A percentile compares a stretch with the other conserved stretches of the same genome.
These are phyloP conservation scores for Massarina eburnea DNA, from an alignment of 2,329 filamentous ascomycete genomes.

Conservation along the genomic window DNA sequence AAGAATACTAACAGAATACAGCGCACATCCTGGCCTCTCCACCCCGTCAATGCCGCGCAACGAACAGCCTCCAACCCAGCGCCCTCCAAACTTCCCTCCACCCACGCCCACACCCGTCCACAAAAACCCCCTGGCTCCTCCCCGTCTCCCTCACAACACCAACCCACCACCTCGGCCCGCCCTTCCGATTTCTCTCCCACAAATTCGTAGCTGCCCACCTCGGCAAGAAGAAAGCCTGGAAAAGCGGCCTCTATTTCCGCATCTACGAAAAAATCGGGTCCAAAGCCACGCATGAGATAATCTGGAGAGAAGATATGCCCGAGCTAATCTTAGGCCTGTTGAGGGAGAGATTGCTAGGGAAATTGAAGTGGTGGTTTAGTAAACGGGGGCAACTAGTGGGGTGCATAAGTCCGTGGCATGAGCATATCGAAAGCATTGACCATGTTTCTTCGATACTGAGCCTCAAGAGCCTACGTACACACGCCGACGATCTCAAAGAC, in stretches of 20 bases:
- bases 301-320: slow-evolving; percentile 54
- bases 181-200: slow-evolving; percentile 24
- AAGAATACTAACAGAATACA: slow-evolving; percentile 32
- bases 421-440: slow-evolving; percentile 27
- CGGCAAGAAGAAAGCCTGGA: slow-evolving; percentile 25
- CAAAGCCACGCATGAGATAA: slow-evolving; percentile 34
- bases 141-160: slow-evolving; percentile 45
- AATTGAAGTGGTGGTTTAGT: slow-evolving; percentile 40
- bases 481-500: slow-evolving; percentile 24
- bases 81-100: slow-evolving; percentile 67
- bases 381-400: slow-evolving; percentile 24
- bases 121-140: slow-evolving; percentile 57
- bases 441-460: slow-evolving; percentile 33
- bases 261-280: slow-evolving; percentile 38
- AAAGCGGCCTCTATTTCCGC: slow-evolving; percentile 22
- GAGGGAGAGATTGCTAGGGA: slow-evolving; percentile 37
- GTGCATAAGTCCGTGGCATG: slow-evolving; percentile 19
- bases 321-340: slow-evolving; percentile 44
- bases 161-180: slow-evolving; percentile 23
- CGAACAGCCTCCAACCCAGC: slow-evolving; percentile 54
- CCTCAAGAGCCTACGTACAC: slow-evolving; percentile 26
- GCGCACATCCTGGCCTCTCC: slow-evolving; percentile 65
- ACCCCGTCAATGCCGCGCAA: slow-evolving; percentile 58
- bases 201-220: slow-evolving; percentile 18
- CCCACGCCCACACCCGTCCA: slow-evolving; percentile 58